These are phyloP conservation scores for Chaetomium sp. DNA, from an alignment of 2,329 filamentous ascomycete species.

Conservation along the genomic window DNA sequence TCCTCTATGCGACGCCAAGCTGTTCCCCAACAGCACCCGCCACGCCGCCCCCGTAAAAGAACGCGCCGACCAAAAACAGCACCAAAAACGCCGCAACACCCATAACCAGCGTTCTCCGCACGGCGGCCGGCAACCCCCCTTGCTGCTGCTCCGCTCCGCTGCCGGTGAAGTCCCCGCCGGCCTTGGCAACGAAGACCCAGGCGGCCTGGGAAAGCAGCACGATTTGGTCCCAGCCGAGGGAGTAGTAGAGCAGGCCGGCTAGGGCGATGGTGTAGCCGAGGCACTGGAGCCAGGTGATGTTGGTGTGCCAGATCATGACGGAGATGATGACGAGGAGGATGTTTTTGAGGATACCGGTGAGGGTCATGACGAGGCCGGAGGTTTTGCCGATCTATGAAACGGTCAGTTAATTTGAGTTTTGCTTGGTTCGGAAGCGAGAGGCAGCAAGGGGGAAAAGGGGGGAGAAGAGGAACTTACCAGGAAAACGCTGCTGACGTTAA, in stretches of 20 bases:
- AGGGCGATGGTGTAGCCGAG: conserved; percentile 71
- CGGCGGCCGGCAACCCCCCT: conserved; percentile 18
- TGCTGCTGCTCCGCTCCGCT: conserved; percentile 2
- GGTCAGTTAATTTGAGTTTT: background rate
- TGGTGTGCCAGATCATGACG: conserved; percentile 71
- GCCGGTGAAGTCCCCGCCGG: conserved; percentile 5
- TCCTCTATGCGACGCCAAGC: background rate
- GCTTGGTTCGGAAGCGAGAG: background rate
- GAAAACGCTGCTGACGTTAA: conserved; percentile 83
- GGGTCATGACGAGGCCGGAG: conserved; percentile 76
- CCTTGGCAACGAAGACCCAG: conserved; percentile 15
- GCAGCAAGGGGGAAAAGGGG: background rate
- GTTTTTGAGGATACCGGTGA: conserved; percentile 82
- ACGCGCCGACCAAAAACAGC: conserved; percentile 18
- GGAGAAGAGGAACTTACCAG: conserved; percentile 51
- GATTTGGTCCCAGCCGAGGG: conserved; percentile 33
- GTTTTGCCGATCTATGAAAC: conserved; percentile 70
- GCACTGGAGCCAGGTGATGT: conserved; percentile 63
- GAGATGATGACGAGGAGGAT: conserved; percentile 73
- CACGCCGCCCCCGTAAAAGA: conserved; percentile 14
- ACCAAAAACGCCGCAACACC: conserved; percentile 15
- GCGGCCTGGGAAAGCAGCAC: conserved; percentile 12
- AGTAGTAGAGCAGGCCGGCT: conserved; percentile 45
- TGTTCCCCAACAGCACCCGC: background rate
- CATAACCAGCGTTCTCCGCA: conserved; percentile 21